phyloP scores from a whole-genome alignment of 2,329 filamentous ascomycete genomes.

The Talaromyces sp. region DNA sequence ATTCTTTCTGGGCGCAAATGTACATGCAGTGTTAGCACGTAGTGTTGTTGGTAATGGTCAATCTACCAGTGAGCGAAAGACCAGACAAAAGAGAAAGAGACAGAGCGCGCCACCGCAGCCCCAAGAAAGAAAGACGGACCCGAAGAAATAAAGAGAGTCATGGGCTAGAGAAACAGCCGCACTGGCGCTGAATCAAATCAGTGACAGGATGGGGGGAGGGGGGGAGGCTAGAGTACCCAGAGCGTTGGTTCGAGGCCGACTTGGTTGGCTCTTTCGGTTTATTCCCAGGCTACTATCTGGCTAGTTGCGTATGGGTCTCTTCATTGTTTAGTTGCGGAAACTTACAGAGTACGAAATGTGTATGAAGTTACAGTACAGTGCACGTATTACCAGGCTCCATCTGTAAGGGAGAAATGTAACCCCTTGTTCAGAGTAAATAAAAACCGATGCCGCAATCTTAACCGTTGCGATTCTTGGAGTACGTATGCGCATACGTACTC shows the following conservation, averaged over 20 bases:
- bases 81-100: background rate
- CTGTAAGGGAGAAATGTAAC: background rate
- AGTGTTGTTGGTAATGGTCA: too few relatives aligned
- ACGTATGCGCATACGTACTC: background rate
- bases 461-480: background rate
- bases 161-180: slow-evolving; percentile 4
- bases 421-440: too few relatives aligned
- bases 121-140: background rate
- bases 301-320: background rate
- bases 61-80: background rate
- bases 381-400: background rate
- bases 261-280: background rate
- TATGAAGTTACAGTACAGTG: background rate
- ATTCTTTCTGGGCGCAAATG: slow-evolving; percentile 10
- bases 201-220: background rate
- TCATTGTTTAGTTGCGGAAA: background rate
- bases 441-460: background rate
- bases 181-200: slow-evolving; percentile 7
- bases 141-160: background rate
- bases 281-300: background rate
- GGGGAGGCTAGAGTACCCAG: slow-evolving; percentile 4
- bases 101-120: background rate
- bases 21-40: slow-evolving; percentile 1
- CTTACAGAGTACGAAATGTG: background rate
- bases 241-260: slow-evolving; percentile 3